phyloP scores from a whole-genome alignment of 345 rosid species.

The Syzygium aqueum region DNA sequence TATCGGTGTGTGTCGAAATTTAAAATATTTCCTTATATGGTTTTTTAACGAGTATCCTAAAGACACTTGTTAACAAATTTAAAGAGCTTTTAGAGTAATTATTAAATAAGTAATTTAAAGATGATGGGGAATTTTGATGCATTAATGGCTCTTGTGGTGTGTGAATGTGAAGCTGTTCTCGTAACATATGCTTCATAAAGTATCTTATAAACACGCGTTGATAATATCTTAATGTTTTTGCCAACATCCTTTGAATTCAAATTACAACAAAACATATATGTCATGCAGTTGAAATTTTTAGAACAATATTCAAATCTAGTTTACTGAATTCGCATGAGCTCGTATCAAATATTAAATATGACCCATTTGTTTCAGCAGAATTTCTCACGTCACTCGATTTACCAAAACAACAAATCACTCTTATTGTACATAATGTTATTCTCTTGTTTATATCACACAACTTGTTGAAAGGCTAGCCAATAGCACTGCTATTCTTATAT shows the following conservation, averaged over 20 bases:
- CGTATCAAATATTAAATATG: accelerated
- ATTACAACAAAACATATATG: not conserved
- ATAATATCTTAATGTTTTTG: not conserved
- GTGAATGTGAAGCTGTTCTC: not conserved
- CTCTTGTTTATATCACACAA: not conserved
- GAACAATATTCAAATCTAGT: too few relatives aligned
- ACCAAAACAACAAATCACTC: not conserved
- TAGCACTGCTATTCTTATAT: not conserved
- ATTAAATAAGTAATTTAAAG: not conserved
- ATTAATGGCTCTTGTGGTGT: not conserved
- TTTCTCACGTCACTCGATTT: not conserved
- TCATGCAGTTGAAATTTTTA: not conserved
- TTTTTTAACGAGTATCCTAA: too few relatives aligned
- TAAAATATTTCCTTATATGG: too few relatives aligned
- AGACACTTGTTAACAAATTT: too few relatives aligned
- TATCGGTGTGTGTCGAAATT: too few relatives aligned
- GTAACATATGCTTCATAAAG: not conserved
- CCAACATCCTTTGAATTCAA: not conserved
- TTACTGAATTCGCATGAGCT: too few relatives aligned
- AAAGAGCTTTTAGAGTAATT: not conserved
- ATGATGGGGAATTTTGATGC: not conserved
- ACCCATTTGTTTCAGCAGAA: not conserved
- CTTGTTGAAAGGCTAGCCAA: not conserved
- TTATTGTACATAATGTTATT: accelerated
- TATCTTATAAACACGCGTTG: not conserved